Evolutionary conservation across 805 yeast species (phyloP).

Genomic region (Candida orba): DNA sequence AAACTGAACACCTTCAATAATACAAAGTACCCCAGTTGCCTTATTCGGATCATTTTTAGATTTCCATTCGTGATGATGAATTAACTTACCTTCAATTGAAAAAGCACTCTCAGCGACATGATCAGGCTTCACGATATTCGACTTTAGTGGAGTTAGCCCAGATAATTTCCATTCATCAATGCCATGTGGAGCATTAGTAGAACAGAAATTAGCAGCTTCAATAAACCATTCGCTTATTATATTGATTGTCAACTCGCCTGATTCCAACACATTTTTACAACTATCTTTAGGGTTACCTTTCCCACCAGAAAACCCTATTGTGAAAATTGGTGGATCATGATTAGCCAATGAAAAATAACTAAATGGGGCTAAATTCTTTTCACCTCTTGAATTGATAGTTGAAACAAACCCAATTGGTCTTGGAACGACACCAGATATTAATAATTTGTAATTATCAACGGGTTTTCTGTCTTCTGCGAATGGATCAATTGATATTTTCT

Average conservation of each 20-base stretch:
- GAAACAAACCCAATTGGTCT: conserved; percentile 57
- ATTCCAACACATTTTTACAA: conserved; percentile 38
- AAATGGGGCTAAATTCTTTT: conserved; percentile 50
- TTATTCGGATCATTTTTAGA: conserved; percentile 31
- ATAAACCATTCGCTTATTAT: conserved; percentile 56
- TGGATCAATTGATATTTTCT: conserved; percentile 42
- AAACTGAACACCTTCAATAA: conserved; percentile 51
- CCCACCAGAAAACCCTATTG: conserved; percentile 40
- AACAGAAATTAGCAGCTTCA: conserved; percentile 53
- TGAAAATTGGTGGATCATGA: conserved; percentile 53
- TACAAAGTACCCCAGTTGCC: conserved; percentile 31
- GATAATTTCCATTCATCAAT: conserved; percentile 49
- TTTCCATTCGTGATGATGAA: conserved; percentile 36
- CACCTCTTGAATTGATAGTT: conserved; percentile 36
- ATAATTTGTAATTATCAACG: conserved; percentile 37
- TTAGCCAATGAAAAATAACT: conserved; percentile 43
- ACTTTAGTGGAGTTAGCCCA: conserved; percentile 43
- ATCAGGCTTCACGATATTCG: conserved; percentile 42
- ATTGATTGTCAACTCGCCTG: conserved; percentile 48
- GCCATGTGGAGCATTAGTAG: conserved; percentile 39
- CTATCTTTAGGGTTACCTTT: conserved; percentile 44
- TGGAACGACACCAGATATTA: conserved; percentile 49
- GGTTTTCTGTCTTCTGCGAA: conserved; percentile 20
- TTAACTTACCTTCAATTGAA: conserved; percentile 46
- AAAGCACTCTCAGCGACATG: conserved; percentile 59